Percentiles rank a stretch among this genome's conserved stretches.
phyloP scores from a whole-genome alignment of 2,329 filamentous ascomycete genomes.

The Coniochaeta ligniaria region DNA sequence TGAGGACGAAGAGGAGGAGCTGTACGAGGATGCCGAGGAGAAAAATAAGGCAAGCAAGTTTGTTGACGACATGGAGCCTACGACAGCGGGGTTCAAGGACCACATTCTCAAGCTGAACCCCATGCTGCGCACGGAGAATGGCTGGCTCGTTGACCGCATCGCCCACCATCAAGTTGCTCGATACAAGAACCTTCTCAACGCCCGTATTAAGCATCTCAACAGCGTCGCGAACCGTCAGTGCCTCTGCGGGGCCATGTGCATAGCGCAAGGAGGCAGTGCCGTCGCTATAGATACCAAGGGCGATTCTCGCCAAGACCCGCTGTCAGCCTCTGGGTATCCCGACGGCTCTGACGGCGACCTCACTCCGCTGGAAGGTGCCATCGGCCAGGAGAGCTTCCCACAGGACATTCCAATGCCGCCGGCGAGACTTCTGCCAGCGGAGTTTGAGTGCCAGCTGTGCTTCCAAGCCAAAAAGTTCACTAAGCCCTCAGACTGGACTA shows the following conservation, averaged over 20 bases:
- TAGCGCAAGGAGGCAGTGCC: constrained; percentile 59
- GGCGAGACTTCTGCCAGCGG: constrained; percentile 67
- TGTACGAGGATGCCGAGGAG: constrained; percentile 56
- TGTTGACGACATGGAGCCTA: constrained; percentile 64
- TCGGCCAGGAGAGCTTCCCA: constrained; percentile 70
- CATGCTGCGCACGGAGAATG: constrained; percentile 46
- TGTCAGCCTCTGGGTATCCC: constrained; percentile 42
- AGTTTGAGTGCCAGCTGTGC: constrained; percentile 86
- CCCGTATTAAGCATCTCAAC: constrained; percentile 62
- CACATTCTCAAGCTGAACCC: constrained; percentile 72
- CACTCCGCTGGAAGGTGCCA: constrained; percentile 61
- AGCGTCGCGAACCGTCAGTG: constrained; percentile 50
- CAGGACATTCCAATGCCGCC: constrained; percentile 76
- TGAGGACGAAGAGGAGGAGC: constrained; percentile 49
- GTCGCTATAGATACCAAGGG: constrained; percentile 53
- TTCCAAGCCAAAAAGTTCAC: constrained; percentile 78
- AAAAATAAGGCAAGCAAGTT: constrained; percentile 55
- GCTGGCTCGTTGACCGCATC: constrained; percentile 70
- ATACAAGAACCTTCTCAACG: constrained; percentile 69
- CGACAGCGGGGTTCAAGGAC: constrained; percentile 65
- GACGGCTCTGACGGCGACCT: constrained; percentile 58
- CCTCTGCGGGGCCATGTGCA: constrained; percentile 54
- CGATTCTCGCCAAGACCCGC: constrained; percentile 50
- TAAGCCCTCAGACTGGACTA: constrained; percentile 95
- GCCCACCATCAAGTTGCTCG: constrained; percentile 72